Percentiles rank a stretch among this genome's conserved stretches.
Evolutionary conservation across 495 filamentous ascomycete species (phyloP).

Genomic region (Penicillium crystallinum): DNA sequence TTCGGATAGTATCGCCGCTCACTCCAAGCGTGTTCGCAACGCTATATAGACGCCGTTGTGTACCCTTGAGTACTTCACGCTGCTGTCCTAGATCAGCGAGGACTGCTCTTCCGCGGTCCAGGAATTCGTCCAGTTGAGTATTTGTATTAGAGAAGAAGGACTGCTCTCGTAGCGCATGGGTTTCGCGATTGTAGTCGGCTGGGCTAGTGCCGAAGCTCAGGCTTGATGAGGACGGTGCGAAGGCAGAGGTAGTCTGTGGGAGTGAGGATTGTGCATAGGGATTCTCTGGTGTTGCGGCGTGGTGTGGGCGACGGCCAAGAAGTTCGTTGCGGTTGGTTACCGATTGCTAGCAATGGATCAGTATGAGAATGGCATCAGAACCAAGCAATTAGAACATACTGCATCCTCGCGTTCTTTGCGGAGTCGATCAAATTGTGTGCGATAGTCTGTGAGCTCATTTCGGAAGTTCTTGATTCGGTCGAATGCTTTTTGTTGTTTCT

Average conservation of each 20-base stretch:
- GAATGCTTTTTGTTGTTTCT: slow-evolving; percentile 85
- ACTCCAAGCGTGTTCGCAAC: slow-evolving; percentile 92
- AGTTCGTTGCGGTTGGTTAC: slow-evolving; percentile 76
- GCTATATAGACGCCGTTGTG: slow-evolving; percentile 83
- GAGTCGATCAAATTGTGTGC: slow-evolving; percentile 67
- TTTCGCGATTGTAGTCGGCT: slow-evolving; percentile 63
- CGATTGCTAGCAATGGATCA: slow-evolving; percentile 44
- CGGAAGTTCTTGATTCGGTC: slow-evolving; percentile 85
- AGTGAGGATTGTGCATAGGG: slow-evolving; percentile 69
- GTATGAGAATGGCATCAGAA: neutral
- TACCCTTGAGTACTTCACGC: slow-evolving; percentile 89
- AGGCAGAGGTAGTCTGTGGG: slow-evolving; percentile 36
- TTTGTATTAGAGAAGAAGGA: slow-evolving; percentile 76
- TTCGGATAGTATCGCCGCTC: slow-evolving; percentile 92
- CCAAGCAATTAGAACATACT: slow-evolving; percentile 32
- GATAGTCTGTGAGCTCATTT: slow-evolving; percentile 71
- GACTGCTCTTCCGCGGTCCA: slow-evolving; percentile 85
- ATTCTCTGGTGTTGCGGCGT: slow-evolving; percentile 86
- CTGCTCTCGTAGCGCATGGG: slow-evolving; percentile 85
- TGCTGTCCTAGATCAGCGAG: slow-evolving; percentile 85
- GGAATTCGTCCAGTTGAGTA: slow-evolving; percentile 82
- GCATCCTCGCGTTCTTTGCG: slow-evolving; percentile 71
- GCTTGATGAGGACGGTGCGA: slow-evolving; percentile 37
- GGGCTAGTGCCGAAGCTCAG: slow-evolving; percentile 50
- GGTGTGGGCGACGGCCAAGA: slow-evolving; percentile 82